Evolutionary conservation across 805 yeast genomes (phyloP).

Genomic region (Wickerhamiella azymoides): DNA sequence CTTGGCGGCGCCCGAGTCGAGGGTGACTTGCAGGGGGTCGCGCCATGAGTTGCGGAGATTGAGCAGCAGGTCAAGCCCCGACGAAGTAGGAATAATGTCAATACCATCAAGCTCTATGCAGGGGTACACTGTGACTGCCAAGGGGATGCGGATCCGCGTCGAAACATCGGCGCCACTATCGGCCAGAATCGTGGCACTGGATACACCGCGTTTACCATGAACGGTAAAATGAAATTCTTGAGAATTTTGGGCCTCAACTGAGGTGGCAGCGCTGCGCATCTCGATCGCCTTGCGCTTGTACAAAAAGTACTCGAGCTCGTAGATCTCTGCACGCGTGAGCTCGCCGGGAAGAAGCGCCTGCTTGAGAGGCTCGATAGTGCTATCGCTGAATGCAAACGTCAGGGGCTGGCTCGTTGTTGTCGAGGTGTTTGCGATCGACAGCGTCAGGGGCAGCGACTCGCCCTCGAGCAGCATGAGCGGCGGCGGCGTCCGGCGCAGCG

Average conservation of each 20-base stretch:
- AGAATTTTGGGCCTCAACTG: constrained; percentile 26
- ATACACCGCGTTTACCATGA: constrained; percentile 61
- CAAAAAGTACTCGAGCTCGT: constrained; percentile 62
- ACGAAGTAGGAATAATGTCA: constrained; percentile 43
- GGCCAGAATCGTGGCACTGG: constrained; percentile 45
- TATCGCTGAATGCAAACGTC: constrained; percentile 54
- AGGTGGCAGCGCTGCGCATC: constrained; percentile 25
- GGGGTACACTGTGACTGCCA: constrained; percentile 55
- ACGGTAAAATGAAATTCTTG: constrained; percentile 42
- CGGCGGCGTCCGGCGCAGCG: constrained; percentile 31
- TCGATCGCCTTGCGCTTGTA: constrained; percentile 43
- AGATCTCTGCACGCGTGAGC: constrained; percentile 44
- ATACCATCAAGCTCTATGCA: constrained; percentile 62
- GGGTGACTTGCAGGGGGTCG: constrained; percentile 28
- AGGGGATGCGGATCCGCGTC: constrained; percentile 48
- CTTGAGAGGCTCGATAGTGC: constrained; percentile 52
- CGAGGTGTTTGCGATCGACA: constrained; percentile 46
- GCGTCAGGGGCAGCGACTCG: constrained; percentile 38
- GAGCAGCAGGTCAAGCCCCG: constrained; percentile 46
- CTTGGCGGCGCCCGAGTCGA: constrained; percentile 13
- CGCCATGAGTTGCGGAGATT: constrained; percentile 79
- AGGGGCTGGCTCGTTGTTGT: constrained; percentile 41
- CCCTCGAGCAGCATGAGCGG: constrained; percentile 59
- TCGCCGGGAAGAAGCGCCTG: constrained; percentile 35
- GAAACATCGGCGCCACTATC: constrained; percentile 31